phyloP scores from a whole-genome alignment of 2,329 filamentous ascomycete genomes.

The Colletotrichum cereale region DNA sequence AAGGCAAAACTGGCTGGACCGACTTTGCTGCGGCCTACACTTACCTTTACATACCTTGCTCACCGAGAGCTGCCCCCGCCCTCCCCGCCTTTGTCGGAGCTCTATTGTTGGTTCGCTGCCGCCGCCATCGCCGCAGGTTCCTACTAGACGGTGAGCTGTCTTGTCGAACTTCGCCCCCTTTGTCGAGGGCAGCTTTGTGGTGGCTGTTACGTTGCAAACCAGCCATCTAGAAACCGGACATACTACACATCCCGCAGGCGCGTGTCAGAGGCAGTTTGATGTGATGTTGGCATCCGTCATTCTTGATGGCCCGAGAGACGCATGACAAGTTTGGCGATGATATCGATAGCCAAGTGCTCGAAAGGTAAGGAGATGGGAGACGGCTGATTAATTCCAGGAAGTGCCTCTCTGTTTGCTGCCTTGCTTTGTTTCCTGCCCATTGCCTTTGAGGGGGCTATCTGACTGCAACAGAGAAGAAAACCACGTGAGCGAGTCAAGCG shows the following conservation, averaged over 20 bases:
- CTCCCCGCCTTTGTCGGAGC: constrained; percentile 22
- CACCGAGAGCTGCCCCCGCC: constrained; percentile 36
- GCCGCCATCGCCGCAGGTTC: constrained; percentile 8
- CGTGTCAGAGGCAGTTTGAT: constrained; percentile 31
- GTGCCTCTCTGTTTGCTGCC: neutral
- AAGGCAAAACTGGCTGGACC: constrained; percentile 5
- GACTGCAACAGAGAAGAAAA: constrained; percentile 16
- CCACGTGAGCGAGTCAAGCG: constrained; percentile 39
- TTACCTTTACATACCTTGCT: constrained; percentile 10
- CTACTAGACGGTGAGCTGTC: constrained; percentile 19
- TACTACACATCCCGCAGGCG: constrained; percentile 5
- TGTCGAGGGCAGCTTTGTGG: neutral
- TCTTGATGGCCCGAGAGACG: constrained; percentile 28
- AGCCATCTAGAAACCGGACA: constrained; percentile 1
- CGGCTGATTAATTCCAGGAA: neutral
- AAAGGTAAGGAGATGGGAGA: neutral
- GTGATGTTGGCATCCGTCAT: constrained; percentile 19
- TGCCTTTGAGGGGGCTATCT: constrained; percentile 16
- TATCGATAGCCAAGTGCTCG: neutral
- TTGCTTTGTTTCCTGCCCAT: constrained; percentile 20
- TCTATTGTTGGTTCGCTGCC: constrained; percentile 24
- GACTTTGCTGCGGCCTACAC: neutral
- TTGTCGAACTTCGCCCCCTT: neutral
- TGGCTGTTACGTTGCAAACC: constrained; percentile 19
- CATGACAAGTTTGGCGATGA: constrained; percentile 9